Evolutionary conservation across 257 asterid species (phyloP), one percentile per base, ranked within the genome.

Genomic region (Nicotiana paniculata): DNA sequence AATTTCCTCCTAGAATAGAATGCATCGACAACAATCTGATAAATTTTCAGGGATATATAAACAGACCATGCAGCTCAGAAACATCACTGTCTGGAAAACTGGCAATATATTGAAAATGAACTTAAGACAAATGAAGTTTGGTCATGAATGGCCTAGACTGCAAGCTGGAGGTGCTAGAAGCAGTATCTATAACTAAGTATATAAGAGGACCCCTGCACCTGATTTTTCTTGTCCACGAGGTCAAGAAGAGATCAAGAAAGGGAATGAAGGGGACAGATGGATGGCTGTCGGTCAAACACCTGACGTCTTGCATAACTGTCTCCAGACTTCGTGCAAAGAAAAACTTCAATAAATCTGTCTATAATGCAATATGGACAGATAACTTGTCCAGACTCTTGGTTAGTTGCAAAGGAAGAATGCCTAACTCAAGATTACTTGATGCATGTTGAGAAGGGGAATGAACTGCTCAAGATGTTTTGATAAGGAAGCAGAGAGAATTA

Each of bases 1-100:
- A 86, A 88, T 81, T 82, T 91, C 96, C 82, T 91, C 98, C 98
- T 94, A 90, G 86, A 87, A 58, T 61, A 80, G 82, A 81, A 82
- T 68, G 68, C 83, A 83, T 32, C 37, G 24, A 61, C 18, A 85
- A 77, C 37, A 83, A 81, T 81, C 62, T 79, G 69, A 86, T 59
- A 37, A 80, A 48, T 65, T 65, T 46, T 21, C 62, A 26, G 63
- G 26, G 46, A 51, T 75, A 51, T 75, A 75, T 28, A 70, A 77
- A 54, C 55, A 82, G 81, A 55, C 61, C 59, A 82, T 78, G 37
- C 51, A 81, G 54, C 80, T 53, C 53, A 82, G 32, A 68, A 48
- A 64, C 86, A 64, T 16, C 77, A 68, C 32, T 12, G 46, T 18
- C 80, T 51, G 80, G 17, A 48, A 21, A 51, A 15, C 8, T 16